Evolutionary conservation across 2,329 filamentous ascomycete genomes (phyloP).

Genomic region (Hymenoscyphus occultus): DNA sequence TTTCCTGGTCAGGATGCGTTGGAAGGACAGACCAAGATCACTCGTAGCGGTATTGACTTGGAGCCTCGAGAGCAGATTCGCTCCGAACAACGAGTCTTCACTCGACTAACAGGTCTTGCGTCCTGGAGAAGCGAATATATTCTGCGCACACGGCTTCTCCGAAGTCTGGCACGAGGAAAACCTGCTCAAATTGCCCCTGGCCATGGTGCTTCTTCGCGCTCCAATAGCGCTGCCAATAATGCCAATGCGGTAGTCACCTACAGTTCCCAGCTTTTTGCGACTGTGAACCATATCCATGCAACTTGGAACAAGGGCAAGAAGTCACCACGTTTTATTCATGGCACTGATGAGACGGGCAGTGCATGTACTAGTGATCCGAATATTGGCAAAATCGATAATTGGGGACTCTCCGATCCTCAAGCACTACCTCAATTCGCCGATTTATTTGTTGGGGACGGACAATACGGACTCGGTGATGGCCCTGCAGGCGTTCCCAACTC

Average conservation of each 20-base stretch:
- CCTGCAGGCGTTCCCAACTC: constrained; percentile 77
- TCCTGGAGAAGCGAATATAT: constrained; percentile 98
- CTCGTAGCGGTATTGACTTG: constrained; percentile 42
- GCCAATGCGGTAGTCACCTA: constrained; percentile 77
- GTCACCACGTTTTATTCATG: constrained; percentile 77
- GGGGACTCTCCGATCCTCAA: constrained; percentile 76
- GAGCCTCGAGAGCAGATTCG: constrained; percentile 55
- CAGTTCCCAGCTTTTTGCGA: constrained; percentile 76
- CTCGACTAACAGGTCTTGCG: constrained; percentile 76
- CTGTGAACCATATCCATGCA: constrained; percentile 77
- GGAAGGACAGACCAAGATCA: constrained; percentile 37
- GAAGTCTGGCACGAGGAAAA: constrained; percentile 79
- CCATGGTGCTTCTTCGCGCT: constrained; percentile 51
- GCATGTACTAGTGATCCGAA: constrained; percentile 80
- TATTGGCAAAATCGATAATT: constrained; percentile 71
- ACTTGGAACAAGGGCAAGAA: constrained; percentile 73
- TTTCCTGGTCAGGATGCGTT: constrained; percentile 74
- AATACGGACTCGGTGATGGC: constrained; percentile 76
- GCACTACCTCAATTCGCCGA: constrained; percentile 76
- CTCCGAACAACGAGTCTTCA: constrained; percentile 75
- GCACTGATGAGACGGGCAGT: constrained; percentile 71
- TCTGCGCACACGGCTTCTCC: constrained; percentile 76
- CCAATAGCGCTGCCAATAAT: constrained; percentile 50
- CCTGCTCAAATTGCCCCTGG: constrained; percentile 57
- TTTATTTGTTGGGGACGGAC: constrained; percentile 66